Conservation (phyloP, 1,284 basidiomycete species). For the Mycosarcoma mackinlayi region DNA sequence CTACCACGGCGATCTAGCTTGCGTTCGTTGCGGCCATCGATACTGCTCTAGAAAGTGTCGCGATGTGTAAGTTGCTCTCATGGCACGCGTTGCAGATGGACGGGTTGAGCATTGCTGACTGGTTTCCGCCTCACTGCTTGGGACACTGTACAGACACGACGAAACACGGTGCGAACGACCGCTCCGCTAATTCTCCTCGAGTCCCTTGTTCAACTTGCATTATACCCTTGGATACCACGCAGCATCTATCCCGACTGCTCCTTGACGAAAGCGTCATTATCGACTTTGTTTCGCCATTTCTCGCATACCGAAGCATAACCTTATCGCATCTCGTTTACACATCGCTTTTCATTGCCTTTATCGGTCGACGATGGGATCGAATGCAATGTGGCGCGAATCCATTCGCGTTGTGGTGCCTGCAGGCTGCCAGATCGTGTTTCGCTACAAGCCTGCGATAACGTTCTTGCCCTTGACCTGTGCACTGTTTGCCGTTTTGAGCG, state of each 20-base stretch:
- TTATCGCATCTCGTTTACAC: no score
- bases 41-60: slow-evolving; percentile 37
- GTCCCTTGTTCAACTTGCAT: no score
- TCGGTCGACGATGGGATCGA: no score
- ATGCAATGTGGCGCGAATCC: no score
- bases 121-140: background rate
- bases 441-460: slow-evolving; percentile 43
- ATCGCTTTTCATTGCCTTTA: no score
- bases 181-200: slow-evolving; percentile 13
- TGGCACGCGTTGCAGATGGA: no score
- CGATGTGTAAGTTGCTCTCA: slow-evolving; percentile 21
- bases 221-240: background rate
- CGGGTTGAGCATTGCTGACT: background rate
- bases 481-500: background rate
- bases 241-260: background rate
- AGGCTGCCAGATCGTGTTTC: no score
- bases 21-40: slow-evolving; percentile 35
- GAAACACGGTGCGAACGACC: slow-evolving; percentile 43
- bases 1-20: slow-evolving; percentile 38
- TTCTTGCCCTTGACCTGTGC: slow-evolving; percentile 4
- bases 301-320: no score
- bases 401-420: no score
- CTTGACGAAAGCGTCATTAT: no score
- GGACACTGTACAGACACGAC: slow-evolving; percentile 18
- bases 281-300: background rate